A percentile compares a stretch with the other conserved stretches of the same genome.
Conservation (phyloP, 352 stramenopile species). For the Pythium angustatum region DNA sequence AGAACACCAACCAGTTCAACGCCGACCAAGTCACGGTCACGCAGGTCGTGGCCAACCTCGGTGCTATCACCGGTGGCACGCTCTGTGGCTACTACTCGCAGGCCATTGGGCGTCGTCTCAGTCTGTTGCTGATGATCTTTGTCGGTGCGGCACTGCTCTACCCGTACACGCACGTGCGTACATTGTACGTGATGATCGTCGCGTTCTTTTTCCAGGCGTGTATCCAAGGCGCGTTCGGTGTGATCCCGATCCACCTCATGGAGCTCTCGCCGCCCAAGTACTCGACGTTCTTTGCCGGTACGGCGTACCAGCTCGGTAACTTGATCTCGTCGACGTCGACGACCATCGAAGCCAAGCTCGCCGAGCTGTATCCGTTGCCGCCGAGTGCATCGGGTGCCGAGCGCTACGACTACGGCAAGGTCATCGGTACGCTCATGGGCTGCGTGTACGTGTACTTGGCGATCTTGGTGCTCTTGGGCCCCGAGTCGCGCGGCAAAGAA, state of each 20-base stretch:
- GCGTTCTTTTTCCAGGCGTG: conserved; percentile 54
- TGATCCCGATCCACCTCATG: conserved; percentile 58
- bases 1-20: conserved; percentile 50
- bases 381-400: conserved; percentile 29
- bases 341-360: conserved; percentile 49
- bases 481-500: conserved; percentile 34
- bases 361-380: conserved; percentile 43
- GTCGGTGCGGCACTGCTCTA: conserved; percentile 43
- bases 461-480: conserved; percentile 44
- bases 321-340: conserved; percentile 51
- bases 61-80: conserved; percentile 49
- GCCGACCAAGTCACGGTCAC: conserved; percentile 47
- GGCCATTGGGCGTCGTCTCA: conserved; percentile 45
- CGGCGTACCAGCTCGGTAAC: conserved; percentile 55
- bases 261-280: conserved; percentile 57
- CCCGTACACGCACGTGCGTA: conserved; percentile 41
- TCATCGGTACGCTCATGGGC: conserved; percentile 48
- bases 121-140: conserved; percentile 40
- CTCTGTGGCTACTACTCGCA: conserved; percentile 62
- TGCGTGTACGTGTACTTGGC: conserved; percentile 47
- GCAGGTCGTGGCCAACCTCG: conserved; percentile 50
- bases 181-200: conserved; percentile 29
- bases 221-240: conserved; percentile 50
- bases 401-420: conserved; percentile 55
- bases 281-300: conserved; percentile 46